phyloP scores from a whole-genome alignment of 2,329 filamentous ascomycete genomes.

The Cercospora beticola region DNA sequence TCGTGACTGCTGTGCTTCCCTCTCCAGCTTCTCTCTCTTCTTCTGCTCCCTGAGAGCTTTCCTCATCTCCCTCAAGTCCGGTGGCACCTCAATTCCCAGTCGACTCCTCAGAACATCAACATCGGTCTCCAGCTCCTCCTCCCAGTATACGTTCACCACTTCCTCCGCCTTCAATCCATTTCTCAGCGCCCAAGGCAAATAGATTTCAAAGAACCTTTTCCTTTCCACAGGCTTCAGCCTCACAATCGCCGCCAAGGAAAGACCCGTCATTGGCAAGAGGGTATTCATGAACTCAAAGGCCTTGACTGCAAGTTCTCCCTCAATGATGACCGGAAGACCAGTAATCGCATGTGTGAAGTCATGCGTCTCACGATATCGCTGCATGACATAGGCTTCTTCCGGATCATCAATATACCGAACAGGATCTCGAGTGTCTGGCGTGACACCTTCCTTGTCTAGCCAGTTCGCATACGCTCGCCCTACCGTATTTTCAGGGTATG shows the following conservation, averaged over 20 bases:
- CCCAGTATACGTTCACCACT: conserved; percentile 96
- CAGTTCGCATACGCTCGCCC: conserved; percentile 81
- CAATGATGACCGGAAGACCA: conserved; percentile 83
- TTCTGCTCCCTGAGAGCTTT: conserved; percentile 67
- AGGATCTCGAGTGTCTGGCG: conserved; percentile 77
- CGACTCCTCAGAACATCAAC: conserved; percentile 71
- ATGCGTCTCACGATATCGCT: conserved; percentile 94
- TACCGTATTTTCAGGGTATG: conserved; percentile 69
- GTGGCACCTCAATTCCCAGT: conserved; percentile 82
- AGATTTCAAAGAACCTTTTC: conserved; percentile 68
- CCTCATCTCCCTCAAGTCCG: conserved; percentile 77
- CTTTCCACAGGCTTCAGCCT: conserved; percentile 64
- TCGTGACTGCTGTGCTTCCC: neutral
- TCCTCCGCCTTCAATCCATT: conserved; percentile 77
- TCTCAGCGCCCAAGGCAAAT: conserved; percentile 85
- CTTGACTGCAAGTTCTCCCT: conserved; percentile 96
- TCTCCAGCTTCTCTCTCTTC: conserved; percentile 61
- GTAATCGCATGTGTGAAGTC: conserved; percentile 97
- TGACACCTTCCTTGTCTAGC: conserved; percentile 92
- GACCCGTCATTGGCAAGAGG: conserved; percentile 86
- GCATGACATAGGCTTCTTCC: conserved; percentile 98
- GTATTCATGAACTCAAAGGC: conserved; percentile 97
- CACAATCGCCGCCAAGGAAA: conserved; percentile 72
- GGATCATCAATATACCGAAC: conserved; percentile 93
- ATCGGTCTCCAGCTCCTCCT: conserved; percentile 84